Evolutionary conservation across 208 protist species (phyloP), one percentile per base, ranked within the genome.

Genomic region (Leishmania major): DNA sequence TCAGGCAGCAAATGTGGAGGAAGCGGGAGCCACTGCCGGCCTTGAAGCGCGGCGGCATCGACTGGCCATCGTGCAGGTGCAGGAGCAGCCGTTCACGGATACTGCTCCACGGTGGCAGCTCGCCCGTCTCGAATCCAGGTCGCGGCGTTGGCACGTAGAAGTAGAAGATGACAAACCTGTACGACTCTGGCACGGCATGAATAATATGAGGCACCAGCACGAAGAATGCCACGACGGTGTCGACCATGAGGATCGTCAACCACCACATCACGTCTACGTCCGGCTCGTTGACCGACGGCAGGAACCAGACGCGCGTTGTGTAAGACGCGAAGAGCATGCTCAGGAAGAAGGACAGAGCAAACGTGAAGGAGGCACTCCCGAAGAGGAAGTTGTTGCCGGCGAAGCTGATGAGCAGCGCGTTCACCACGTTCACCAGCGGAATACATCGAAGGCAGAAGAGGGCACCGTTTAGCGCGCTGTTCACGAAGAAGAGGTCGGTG

Each of bases 221-320:
- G 62, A 95, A 55, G 31, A 93, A 77, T 2, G 87, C 85, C 4
- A 81, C 82, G 7, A 89, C 84, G 17, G 66, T 76, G 76, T 95
- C 93, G 35, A 95, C 86, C 66, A 79, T 70, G 43, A 94, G 80
- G 28, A 97, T 74, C 28, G 91, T 88, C n/a, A 95, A 79, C 90
- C 90, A 95, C 51, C 85, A 87, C 78, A 93, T 85, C 15, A 92
- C 43, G 19, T 82, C 89, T 25, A 89, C 87, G 60, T 90, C 89
- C 6, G 94, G 94, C 80, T 97, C 92, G 75, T 95, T 90, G 8
- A 94, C 40, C 0, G 94, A 97, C 0, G 90, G 87, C n/a, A 97
- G 83, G 57, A 97, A 92, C 91, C 91, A 97, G 37, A 93, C 77
- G 37, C 89, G 94, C 13, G 94, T 90, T 5, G 92, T 95, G 79